Evolutionary conservation across 306 rosid species (phyloP).

Genomic region (Luffa aegyptiaca): DNA sequence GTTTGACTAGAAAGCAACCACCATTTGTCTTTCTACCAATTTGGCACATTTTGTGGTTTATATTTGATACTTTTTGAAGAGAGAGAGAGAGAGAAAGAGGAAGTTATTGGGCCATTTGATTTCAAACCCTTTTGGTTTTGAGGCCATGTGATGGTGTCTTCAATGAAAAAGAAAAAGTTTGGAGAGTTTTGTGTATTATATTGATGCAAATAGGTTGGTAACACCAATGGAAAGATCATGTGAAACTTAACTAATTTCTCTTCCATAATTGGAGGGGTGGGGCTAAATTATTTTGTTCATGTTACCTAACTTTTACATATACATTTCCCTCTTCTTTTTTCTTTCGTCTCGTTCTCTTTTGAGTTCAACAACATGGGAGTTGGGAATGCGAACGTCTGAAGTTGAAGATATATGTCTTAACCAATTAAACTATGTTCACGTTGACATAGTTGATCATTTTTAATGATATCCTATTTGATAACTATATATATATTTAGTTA

Average conservation of each 20-base stretch:
- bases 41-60: slow-evolving; percentile 7
- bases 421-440: too few species aligned
- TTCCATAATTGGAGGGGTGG: not conserved
- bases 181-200: not conserved
- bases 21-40: not conserved
- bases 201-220: not conserved
- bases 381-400: too few species aligned
- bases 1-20: not conserved
- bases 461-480: not conserved
- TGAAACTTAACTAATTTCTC: not conserved
- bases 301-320: not conserved
- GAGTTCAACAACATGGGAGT: too few species aligned
- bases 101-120: too few species aligned
- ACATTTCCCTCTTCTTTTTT: too few species aligned
- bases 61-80: not conserved
- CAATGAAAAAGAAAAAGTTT: not conserved
- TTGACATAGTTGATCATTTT: too few species aligned
- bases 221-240: not conserved
- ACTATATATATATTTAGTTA: not conserved
- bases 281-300: not conserved
- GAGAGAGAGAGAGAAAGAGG: too few species aligned
- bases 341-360: too few species aligned
- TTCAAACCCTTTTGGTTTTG: not conserved
- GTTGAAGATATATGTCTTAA: too few species aligned
- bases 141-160: slow-evolving; percentile 3